These are phyloP conservation scores for Aspergillus terreus DNA, from an alignment of 2,329 filamentous ascomycete species.

Conservation along the genomic window DNA sequence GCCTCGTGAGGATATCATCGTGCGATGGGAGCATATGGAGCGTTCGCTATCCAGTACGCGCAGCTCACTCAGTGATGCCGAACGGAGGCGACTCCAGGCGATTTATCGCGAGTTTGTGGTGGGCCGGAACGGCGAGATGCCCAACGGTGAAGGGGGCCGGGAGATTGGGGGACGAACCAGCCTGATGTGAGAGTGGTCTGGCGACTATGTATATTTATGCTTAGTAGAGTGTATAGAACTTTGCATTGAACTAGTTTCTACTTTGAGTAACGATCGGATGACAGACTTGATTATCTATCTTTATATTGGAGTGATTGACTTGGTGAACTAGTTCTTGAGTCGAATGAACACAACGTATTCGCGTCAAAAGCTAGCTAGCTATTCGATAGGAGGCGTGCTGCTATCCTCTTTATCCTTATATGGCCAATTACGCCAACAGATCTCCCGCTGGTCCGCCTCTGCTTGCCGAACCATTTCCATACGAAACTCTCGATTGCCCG, in stretches of 20 bases:
- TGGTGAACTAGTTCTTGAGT: too few relatives aligned
- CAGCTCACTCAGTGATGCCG: conserved; percentile 75
- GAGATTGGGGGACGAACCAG: conserved; percentile 91
- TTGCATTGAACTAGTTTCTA: not conserved
- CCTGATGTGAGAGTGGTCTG: conserved; percentile 65
- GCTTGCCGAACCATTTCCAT: too few relatives aligned
- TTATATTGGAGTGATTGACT: too few relatives aligned
- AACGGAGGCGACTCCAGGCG: conserved; percentile 67
- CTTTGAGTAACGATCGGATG: too few relatives aligned
- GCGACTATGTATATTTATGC: conserved; percentile 4
- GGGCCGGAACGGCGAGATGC: conserved; percentile 91
- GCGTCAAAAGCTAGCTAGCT: too few relatives aligned
- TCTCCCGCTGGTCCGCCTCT: too few relatives aligned
- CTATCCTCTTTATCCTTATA: too few relatives aligned
- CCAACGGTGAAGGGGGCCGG: conserved; percentile 82
- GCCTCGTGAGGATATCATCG: conserved; percentile 65
- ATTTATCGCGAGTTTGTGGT: conserved; percentile 95
- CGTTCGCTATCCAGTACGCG: conserved; percentile 73
- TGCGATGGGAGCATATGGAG: conserved; percentile 78
- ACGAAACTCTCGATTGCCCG: too few relatives aligned
- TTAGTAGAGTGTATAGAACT: conserved; percentile 8
- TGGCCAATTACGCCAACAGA: too few relatives aligned
- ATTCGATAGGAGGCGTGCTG: too few relatives aligned
- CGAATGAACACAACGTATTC: too few relatives aligned
- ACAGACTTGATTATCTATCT: too few relatives aligned